Conservation (phyloP, 2,329 filamentous ascomycete genomes). For the Tympanopsis confertula region DNA sequence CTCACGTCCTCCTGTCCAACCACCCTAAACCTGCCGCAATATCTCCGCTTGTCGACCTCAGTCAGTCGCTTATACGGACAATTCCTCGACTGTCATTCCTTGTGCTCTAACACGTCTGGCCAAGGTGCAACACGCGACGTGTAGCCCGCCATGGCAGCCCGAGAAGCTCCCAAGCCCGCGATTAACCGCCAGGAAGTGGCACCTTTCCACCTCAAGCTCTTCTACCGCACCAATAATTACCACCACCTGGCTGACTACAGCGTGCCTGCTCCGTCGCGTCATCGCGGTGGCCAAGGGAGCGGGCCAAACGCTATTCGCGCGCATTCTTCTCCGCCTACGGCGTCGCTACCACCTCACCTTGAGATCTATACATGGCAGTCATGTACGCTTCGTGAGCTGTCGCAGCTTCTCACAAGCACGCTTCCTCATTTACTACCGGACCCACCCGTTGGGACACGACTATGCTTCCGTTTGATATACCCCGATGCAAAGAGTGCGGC, state of each 20-base stretch:
- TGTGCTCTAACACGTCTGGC: no score
- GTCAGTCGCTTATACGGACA: no score
- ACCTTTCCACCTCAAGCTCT: constrained; percentile 77
- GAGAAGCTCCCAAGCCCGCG: constrained; percentile 15
- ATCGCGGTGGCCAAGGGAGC: constrained; percentile 2
- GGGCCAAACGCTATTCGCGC: neutral
- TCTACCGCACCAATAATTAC: constrained; percentile 47
- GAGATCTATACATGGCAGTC: constrained; percentile 78
- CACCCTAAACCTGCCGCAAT: no score
- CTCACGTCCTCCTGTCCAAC: no score
- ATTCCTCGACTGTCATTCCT: no score
- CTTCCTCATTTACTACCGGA: constrained; percentile 59
- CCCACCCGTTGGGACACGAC: constrained; percentile 67
- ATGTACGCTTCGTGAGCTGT: constrained; percentile 72
- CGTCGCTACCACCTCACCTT: constrained; percentile 49
- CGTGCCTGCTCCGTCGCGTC: constrained; percentile 1
- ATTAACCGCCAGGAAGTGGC: constrained; percentile 61
- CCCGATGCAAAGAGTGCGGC: constrained; percentile 51
- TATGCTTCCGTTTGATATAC: constrained; percentile 80
- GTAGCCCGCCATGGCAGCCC: constrained; percentile 13
- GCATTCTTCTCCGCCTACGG: constrained; percentile 33
- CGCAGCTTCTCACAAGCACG: constrained; percentile 60
- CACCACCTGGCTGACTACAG: neutral
- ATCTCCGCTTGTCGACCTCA: no score
- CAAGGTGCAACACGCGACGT: no score